Percentiles rank a stretch among this genome's conserved stretches.
These are phyloP conservation scores for Yarrowia deformans DNA, from an alignment of 805 yeast species.

Conservation along the genomic window DNA sequence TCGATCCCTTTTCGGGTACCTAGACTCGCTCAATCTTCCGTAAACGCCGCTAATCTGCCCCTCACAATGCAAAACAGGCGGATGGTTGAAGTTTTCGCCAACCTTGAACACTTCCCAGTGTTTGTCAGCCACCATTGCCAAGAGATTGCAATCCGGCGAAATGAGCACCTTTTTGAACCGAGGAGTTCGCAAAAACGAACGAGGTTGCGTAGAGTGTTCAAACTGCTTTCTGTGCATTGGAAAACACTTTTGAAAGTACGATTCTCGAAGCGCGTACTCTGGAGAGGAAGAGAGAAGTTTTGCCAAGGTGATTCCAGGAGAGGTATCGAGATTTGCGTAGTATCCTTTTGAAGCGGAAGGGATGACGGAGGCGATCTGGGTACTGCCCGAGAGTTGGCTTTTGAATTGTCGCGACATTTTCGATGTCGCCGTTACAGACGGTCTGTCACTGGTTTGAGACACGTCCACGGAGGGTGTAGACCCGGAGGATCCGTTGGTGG, in stretches of 20 bases:
- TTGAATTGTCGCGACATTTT: conserved; percentile 1
- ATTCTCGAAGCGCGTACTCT: conserved; percentile 42
- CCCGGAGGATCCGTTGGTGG: conserved; percentile 4
- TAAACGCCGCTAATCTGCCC: conserved; percentile 35
- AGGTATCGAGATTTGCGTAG: conserved; percentile 19
- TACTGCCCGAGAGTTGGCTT: neutral
- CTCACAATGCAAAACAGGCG: conserved; percentile 61
- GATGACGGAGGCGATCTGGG: neutral
- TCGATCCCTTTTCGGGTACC: conserved; percentile 15
- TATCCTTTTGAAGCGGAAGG: conserved; percentile 1
- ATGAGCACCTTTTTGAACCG: conserved; percentile 55
- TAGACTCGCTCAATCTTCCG: neutral
- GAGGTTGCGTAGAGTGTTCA: conserved; percentile 62
- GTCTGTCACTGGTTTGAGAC: conserved; percentile 1
- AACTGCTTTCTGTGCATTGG: conserved; percentile 76
- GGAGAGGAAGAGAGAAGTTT: conserved; percentile 13
- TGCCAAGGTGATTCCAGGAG: conserved; percentile 7
- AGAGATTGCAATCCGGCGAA: conserved; percentile 67
- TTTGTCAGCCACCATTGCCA: conserved; percentile 70
- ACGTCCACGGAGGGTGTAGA: neutral
- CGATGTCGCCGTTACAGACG: neutral
- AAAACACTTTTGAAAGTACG: conserved; percentile 76
- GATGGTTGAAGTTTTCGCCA: conserved; percentile 54
- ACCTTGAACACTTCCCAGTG: conserved; percentile 78
- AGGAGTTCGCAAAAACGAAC: conserved; percentile 58